Evolutionary conservation across 2,329 filamentous ascomycete genomes (phyloP).

Genomic region (Cladorrhinum sp.): DNA sequence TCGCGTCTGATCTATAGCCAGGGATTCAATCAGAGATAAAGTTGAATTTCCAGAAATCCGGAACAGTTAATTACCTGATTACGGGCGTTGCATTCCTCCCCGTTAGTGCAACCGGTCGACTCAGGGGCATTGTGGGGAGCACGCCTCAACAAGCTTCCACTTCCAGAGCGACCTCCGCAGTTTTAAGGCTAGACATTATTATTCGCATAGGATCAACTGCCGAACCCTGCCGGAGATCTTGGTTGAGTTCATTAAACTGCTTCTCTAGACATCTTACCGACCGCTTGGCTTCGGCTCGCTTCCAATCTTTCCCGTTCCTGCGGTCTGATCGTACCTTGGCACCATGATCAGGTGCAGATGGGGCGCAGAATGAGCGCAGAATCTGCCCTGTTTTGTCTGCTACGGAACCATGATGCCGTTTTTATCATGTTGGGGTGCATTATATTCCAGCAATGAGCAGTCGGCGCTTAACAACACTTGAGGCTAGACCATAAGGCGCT

Average conservation of each 20-base stretch:
- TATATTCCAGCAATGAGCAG: neutral
- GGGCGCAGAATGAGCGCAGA: neutral
- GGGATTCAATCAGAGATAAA: too few relatives aligned
- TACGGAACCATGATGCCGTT: neutral
- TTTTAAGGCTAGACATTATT: neutral
- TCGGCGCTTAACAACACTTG: neutral
- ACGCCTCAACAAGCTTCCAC: neutral
- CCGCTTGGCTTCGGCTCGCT: neutral
- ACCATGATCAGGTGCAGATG: neutral
- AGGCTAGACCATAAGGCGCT: neutral
- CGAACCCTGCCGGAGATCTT: neutral
- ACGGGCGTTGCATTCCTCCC: neutral
- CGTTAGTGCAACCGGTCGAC: neutral
- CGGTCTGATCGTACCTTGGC: neutral
- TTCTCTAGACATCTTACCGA: neutral
- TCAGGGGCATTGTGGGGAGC: neutral
- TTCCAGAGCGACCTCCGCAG: neutral
- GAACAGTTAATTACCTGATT: neutral
- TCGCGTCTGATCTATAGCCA: neutral
- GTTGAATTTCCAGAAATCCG: neutral
- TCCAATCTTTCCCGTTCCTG: neutral
- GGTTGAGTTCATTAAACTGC: neutral
- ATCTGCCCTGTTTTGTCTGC: neutral
- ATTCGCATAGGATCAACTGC: neutral
- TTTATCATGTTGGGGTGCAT: neutral